phyloP scores from a whole-genome alignment of 768 basidiomycete species.

The Polyporus arcularius region DNA sequence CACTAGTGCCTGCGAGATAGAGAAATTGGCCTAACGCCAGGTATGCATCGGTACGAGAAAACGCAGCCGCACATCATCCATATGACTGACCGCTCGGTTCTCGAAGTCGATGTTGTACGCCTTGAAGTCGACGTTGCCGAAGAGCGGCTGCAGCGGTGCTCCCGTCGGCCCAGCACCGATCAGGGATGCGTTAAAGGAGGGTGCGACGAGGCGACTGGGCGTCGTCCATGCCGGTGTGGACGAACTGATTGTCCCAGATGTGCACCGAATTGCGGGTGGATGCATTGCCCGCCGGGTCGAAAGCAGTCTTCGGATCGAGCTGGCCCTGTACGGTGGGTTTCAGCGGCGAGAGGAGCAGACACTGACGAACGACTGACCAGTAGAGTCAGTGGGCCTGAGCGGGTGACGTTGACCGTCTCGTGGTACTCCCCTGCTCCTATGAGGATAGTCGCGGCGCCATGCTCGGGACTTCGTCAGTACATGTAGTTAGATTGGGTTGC shows the following conservation, averaged over 20 bases:
- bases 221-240: slow-evolving; percentile 48
- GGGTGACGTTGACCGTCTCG: slow-evolving; percentile 59
- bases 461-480: slow-evolving; percentile 38
- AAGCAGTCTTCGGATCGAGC: slow-evolving; percentile 36
- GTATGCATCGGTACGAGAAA: not conserved
- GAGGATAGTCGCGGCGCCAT: slow-evolving; percentile 47
- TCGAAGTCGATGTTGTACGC: slow-evolving; percentile 69
- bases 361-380: slow-evolving; percentile 38
- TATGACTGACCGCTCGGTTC: slow-evolving; percentile 55
- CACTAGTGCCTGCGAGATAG: slow-evolving; percentile 63
- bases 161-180: slow-evolving; percentile 63
- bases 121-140: slow-evolving; percentile 60
- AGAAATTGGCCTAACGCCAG: slow-evolving; percentile 46
- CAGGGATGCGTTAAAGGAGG: slow-evolving; percentile 55
- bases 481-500: not conserved
- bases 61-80: not conserved
- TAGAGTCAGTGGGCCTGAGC: slow-evolving; percentile 54
- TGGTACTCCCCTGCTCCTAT: slow-evolving; percentile 61
- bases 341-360: not conserved
- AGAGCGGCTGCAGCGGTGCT: slow-evolving; percentile 50
- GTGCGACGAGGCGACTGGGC: slow-evolving; percentile 61
- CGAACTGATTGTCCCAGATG: slow-evolving; percentile 51
- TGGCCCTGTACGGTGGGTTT: slow-evolving; percentile 44
- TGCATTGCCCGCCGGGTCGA: slow-evolving; percentile 43
- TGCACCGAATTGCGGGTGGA: slow-evolving; percentile 51